Percentiles rank a stretch among this genome's conserved stretches.
phyloP scores from a whole-genome alignment of 2,329 filamentous ascomycete genomes.

The Clonostachys chloroleuca region DNA sequence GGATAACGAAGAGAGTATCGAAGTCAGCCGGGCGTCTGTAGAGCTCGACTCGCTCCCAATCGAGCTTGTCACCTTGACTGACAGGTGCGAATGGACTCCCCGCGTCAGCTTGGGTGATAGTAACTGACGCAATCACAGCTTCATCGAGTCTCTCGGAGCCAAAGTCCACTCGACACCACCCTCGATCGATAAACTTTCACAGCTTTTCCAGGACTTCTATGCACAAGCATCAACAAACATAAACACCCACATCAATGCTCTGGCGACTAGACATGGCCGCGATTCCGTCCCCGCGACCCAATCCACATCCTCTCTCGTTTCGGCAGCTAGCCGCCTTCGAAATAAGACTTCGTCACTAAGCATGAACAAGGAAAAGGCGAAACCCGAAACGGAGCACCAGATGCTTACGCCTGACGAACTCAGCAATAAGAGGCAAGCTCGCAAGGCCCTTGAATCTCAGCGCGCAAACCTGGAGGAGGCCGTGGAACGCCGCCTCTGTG shows the following conservation, averaged over 20 bases:
- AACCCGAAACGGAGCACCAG: constrained; percentile 58
- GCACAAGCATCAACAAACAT: constrained; percentile 75
- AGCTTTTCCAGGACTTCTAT: constrained; percentile 96
- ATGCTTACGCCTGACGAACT: constrained; percentile 91
- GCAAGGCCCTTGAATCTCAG: constrained; percentile 75
- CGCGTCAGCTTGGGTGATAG: neutral
- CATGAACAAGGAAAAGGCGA: constrained; percentile 45
- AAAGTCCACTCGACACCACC: constrained; percentile 84
- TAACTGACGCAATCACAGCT: constrained; percentile 44
- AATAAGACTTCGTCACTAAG: constrained; percentile 49
- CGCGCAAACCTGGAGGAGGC: constrained; percentile 78
- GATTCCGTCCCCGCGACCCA: constrained; percentile 51
- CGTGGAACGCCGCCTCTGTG: constrained; percentile 80
- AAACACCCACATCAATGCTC: constrained; percentile 76
- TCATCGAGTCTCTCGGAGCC: constrained; percentile 83
- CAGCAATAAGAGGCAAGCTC: constrained; percentile 70
- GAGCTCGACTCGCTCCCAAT: constrained; percentile 89
- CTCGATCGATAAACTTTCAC: constrained; percentile 74
- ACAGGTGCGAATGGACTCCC: constrained; percentile 56
- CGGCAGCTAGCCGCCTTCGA: constrained; percentile 51
- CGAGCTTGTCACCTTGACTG: constrained; percentile 84
- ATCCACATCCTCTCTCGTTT: constrained; percentile 48
- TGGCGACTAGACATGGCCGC: constrained; percentile 71
- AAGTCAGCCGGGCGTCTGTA: constrained; percentile 48
- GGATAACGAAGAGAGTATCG: constrained; percentile 34